Conservation (phyloP, 306 rosid species). For the Carpinus viminea region DNA sequence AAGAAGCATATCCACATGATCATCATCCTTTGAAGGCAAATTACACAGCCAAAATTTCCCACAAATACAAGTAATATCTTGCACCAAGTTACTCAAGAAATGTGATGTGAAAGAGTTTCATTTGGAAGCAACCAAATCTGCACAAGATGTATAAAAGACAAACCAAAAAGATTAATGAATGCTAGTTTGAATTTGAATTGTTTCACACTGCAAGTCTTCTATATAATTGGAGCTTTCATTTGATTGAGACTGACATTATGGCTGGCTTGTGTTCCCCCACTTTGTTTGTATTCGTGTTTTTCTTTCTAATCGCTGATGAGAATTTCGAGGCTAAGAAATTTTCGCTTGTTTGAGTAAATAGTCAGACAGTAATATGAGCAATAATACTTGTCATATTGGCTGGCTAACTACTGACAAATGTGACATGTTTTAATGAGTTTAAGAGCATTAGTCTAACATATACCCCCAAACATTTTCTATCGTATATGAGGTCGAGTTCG, state of each 20-base stretch:
- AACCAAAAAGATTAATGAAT: background rate
- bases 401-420: too few species aligned
- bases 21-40: conserved; percentile 27
- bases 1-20: conserved; percentile 20
- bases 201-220: background rate
- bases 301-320: background rate
- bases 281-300: background rate
- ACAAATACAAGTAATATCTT: conserved; percentile 26
- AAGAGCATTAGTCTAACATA: too few species aligned
- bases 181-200: background rate
- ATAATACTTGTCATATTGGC: too few species aligned
- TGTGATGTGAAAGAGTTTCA: background rate
- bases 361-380: too few species aligned
- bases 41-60: conserved; percentile 8
- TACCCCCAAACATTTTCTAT: too few species aligned
- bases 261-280: background rate
- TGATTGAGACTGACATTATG: too few species aligned
- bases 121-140: background rate
- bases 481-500: too few species aligned
- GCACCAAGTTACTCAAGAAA: conserved; percentile 9
- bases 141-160: background rate
- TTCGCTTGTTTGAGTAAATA: too few species aligned
- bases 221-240: background rate
- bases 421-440: too few species aligned
- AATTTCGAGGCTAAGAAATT: background rate